Conservation (phyloP, 768 basidiomycete genomes). For the Plicaturopsis crispa region DNA sequence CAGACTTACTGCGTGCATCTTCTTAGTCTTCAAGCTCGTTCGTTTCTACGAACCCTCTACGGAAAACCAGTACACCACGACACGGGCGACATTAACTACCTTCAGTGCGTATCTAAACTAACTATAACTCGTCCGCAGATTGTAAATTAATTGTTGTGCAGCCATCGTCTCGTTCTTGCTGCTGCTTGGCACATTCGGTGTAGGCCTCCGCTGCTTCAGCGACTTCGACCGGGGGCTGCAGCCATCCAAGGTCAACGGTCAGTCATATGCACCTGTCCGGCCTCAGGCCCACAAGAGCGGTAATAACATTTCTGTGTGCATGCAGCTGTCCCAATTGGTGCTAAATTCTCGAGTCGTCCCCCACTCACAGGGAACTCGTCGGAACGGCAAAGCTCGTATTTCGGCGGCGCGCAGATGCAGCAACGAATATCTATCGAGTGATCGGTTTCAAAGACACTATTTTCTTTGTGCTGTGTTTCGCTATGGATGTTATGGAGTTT, state of each 20-base stretch:
- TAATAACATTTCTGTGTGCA: conserved; percentile 21
- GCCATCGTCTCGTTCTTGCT: conserved; percentile 73
- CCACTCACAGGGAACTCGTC: conserved; percentile 36
- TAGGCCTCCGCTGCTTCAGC: conserved; percentile 71
- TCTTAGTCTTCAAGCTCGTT: conserved; percentile 66
- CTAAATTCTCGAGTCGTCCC: conserved; percentile 31
- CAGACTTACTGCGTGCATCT: conserved; percentile 20
- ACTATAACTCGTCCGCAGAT: neutral
- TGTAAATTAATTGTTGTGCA: conserved; percentile 18
- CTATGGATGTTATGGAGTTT: neutral
- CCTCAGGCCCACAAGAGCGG: conserved; percentile 24
- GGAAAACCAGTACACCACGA: conserved; percentile 48
- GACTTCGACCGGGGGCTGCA: conserved; percentile 81
- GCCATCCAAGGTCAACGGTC: conserved; percentile 68
- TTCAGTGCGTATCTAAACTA: conserved; percentile 52
- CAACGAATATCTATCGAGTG: conserved; percentile 77
- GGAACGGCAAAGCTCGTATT: conserved; percentile 40
- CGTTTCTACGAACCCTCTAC: conserved; percentile 70
- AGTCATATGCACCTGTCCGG: conserved; percentile 27
- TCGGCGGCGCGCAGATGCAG: conserved; percentile 44
- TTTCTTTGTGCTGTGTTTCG: neutral
- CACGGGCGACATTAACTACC: conserved; percentile 69
- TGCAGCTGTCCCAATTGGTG: conserved; percentile 42
- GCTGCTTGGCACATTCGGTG: conserved; percentile 62
- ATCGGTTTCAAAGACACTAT: conserved; percentile 7